Conservation (phyloP, 768 basidiomycete genomes). For the Trametes villosa region DNA sequence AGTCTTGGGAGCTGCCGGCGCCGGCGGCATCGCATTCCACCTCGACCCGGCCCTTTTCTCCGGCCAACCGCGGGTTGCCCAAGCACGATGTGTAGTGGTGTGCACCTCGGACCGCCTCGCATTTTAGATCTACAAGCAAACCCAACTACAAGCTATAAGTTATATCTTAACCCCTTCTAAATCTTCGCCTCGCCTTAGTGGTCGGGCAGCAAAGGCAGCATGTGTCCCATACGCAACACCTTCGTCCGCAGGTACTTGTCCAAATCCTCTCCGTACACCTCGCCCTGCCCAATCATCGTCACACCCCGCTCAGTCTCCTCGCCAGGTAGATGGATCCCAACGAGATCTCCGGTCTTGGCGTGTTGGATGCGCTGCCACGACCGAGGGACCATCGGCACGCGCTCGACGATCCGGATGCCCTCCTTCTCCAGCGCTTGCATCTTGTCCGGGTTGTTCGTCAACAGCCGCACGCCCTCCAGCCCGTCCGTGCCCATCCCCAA, state of each 20-base stretch:
- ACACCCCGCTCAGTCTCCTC: constrained; percentile 60
- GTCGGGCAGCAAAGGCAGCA: constrained; percentile 60
- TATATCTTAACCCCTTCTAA: not conserved
- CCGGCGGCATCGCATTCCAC: constrained; percentile 3
- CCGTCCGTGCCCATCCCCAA: constrained; percentile 68
- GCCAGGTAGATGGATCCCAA: constrained; percentile 35
- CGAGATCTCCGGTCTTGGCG: constrained; percentile 17
- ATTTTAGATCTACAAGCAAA: not conserved
- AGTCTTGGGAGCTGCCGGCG: not conserved
- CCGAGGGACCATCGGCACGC: constrained; percentile 93
- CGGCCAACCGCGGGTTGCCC: too few species aligned
- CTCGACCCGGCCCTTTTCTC: too few species aligned
- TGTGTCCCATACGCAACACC: constrained; percentile 96
- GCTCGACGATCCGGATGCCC: constrained; percentile 78
- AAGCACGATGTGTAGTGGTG: too few species aligned
- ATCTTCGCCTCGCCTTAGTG: constrained; percentile 11
- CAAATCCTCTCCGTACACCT: constrained; percentile 80
- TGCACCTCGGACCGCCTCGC: not conserved
- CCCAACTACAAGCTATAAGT: not conserved
- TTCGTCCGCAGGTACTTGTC: constrained; percentile 97
- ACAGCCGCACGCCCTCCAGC: constrained; percentile 67
- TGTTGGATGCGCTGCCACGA: constrained; percentile 64
- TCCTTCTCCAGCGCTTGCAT: constrained; percentile 85
- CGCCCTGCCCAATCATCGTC: constrained; percentile 80
- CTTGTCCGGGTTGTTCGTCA: constrained; percentile 99